These are phyloP conservation scores for Apophysomyces variabilis DNA, from an alignment of 371 early-diverging fungal species.

Conservation along the genomic window DNA sequence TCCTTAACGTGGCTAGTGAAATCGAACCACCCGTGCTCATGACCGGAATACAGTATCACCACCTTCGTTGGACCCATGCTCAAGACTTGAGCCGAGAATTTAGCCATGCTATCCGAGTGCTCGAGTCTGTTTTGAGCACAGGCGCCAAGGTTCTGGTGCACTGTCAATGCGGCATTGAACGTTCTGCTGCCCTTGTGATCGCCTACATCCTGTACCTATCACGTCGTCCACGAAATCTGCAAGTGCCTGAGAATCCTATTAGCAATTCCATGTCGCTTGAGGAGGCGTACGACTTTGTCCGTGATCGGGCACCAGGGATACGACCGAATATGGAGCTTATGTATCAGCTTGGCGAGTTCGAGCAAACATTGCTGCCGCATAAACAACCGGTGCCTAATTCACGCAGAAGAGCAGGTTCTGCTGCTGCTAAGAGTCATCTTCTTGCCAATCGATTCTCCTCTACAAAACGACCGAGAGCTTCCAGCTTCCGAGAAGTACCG, in stretches of 20 bases:
- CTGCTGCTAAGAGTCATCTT: slow-evolving; percentile 2
- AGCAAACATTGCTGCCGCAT: slow-evolving; percentile 9
- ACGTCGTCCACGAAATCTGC: slow-evolving; percentile 3
- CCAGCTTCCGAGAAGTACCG: slow-evolving; percentile 14
- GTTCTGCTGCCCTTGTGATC: slow-evolving; percentile 38
- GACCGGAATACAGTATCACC: slow-evolving; percentile 26
- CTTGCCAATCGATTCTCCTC: background rate
- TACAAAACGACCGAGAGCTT: slow-evolving; percentile 1
- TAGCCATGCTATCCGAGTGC: slow-evolving; percentile 23
- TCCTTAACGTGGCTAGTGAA: slow-evolving; percentile 80
- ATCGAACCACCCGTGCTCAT: slow-evolving; percentile 29
- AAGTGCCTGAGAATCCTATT: background rate
- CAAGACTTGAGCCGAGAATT: slow-evolving; percentile 37
- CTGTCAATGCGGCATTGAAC: slow-evolving; percentile 42
- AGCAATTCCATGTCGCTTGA: slow-evolving; percentile 24
- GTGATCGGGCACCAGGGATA: slow-evolving; percentile 33
- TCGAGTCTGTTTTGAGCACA: slow-evolving; percentile 21
- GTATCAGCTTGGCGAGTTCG: slow-evolving; percentile 41
- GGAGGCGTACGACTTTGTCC: slow-evolving; percentile 30
- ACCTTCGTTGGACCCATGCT: slow-evolving; percentile 38
- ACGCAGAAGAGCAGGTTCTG: slow-evolving; percentile 1
- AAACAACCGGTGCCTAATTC: slow-evolving; percentile 2
- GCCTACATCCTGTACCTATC: slow-evolving; percentile 32
- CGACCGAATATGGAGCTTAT: slow-evolving; percentile 39
- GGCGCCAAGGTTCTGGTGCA: slow-evolving; percentile 30